A percentile compares a stretch with the other conserved stretches of the same genome.
phyloP scores from a whole-genome alignment of 148 eudicot species.

The Diospyros lotus region DNA sequence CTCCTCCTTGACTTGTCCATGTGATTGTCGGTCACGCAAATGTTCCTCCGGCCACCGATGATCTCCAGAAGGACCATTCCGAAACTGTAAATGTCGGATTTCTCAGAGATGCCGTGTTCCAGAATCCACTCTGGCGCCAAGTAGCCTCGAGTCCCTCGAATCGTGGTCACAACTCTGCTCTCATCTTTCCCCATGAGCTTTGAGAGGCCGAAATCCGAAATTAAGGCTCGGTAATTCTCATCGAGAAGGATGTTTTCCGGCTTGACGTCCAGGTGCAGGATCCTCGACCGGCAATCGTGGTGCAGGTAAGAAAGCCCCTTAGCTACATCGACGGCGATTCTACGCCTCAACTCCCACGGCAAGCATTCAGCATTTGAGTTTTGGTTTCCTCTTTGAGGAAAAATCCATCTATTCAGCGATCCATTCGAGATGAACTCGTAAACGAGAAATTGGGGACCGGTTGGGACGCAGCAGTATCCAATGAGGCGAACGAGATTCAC shows the following conservation, averaged over 20 bases:
- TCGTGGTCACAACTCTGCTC: conserved; percentile 54
- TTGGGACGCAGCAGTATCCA: conserved; percentile 56
- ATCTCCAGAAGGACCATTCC: conserved; percentile 89
- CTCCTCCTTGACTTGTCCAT: conserved; percentile 27
- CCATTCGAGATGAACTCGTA: conserved; percentile 77
- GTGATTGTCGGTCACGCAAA: conserved; percentile 25
- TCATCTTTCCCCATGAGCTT: conserved; percentile 64
- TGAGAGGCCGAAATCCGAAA: conserved; percentile 81
- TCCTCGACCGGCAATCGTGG: conserved; percentile 70
- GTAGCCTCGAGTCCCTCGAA: conserved; percentile 81
- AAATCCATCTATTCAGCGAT: conserved; percentile 76
- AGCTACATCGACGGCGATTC: conserved; percentile 74
- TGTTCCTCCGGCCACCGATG: conserved; percentile 64
- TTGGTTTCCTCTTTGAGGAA: conserved; percentile 29
- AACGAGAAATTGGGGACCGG: conserved; percentile 53
- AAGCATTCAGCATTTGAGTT: conserved; percentile 41
- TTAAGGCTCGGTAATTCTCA: conserved; percentile 45
- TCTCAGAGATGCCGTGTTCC: conserved; percentile 63
- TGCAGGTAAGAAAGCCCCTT: conserved; percentile 78
- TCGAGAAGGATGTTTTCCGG: conserved; percentile 84
- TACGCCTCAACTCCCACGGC: conserved; percentile 56
- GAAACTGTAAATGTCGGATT: conserved; percentile 69
- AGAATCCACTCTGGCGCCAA: conserved; percentile 92
- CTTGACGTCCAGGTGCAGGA: conserved; percentile 78
- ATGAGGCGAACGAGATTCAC: conserved; percentile 57